These are phyloP conservation scores for Metschnikowia dekortorum DNA, from an alignment of 805 yeast genomes.

Conservation along the genomic window DNA sequence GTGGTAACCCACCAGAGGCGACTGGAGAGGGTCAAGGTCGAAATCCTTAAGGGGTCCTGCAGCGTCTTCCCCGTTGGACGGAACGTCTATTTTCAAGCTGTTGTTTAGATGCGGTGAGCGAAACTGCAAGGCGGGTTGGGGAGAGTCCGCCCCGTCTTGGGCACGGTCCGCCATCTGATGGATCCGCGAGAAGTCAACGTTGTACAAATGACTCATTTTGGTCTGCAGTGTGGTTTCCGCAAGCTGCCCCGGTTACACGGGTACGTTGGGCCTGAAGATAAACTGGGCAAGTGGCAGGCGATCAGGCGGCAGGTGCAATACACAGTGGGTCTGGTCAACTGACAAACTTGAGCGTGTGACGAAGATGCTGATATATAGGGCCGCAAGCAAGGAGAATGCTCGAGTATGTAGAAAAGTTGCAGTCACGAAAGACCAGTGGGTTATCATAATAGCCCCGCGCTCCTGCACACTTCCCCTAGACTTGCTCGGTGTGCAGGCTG, in stretches of 20 bases:
- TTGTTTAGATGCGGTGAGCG: slow-evolving; percentile 1
- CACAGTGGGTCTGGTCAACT: no score
- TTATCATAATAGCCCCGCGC: background rate
- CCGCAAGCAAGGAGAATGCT: background rate
- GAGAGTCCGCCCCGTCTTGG: background rate
- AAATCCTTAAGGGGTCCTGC: slow-evolving; percentile 9
- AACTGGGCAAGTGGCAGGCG: background rate
- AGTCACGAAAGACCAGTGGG: background rate
- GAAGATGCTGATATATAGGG: no score
- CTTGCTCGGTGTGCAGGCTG: background rate
- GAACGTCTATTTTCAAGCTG: slow-evolving; percentile 12
- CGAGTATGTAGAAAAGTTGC: background rate
- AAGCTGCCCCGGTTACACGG: background rate
- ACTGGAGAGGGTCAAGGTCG: slow-evolving; percentile 2
- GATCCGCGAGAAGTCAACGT: background rate
- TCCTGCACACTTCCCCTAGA: background rate
- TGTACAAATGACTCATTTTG: slow-evolving; percentile 1
- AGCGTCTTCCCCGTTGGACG: background rate
- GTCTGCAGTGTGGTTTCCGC: background rate
- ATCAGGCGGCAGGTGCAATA: background rate
- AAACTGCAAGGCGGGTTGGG: background rate
- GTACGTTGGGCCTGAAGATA: background rate
- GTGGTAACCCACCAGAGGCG: slow-evolving; percentile 19
- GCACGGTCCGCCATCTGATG: background rate
- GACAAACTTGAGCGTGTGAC: no score